A percentile compares a stretch with the other conserved stretches of the same genome.
phyloP scores from a whole-genome alignment of 495 filamentous ascomycete genomes.

The Bacidia rubella region DNA sequence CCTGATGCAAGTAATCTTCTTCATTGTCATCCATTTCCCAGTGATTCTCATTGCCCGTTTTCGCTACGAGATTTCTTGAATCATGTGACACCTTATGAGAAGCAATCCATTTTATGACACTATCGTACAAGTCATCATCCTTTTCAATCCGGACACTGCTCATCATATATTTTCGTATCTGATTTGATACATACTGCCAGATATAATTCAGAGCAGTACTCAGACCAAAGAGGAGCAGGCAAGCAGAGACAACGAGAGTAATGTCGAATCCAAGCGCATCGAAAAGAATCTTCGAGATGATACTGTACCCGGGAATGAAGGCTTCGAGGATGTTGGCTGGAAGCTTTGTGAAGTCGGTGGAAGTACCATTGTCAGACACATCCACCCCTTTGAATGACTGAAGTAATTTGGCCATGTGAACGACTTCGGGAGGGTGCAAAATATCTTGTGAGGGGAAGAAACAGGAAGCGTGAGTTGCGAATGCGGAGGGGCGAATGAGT shows the following conservation, averaged over 20 bases:
- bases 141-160: constrained; percentile 40
- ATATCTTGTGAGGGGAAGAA: too few species aligned
- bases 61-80: constrained; percentile 43
- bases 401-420: not conserved
- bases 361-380: constrained; percentile 15
- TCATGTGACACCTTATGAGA: constrained; percentile 37
- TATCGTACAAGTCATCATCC: constrained; percentile 45
- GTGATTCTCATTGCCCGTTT: constrained; percentile 35
- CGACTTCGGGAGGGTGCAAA: not conserved
- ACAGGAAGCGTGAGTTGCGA: too few species aligned
- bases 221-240: constrained; percentile 38
- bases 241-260: constrained; percentile 47
- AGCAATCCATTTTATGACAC: constrained; percentile 48
- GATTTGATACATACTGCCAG: constrained; percentile 27
- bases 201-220: constrained; percentile 38
- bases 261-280: constrained; percentile 57
- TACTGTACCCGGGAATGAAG: constrained; percentile 60
- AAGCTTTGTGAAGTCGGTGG: constrained; percentile 15
- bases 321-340: constrained; percentile 46
- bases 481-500: too few species aligned
- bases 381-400: not conserved
- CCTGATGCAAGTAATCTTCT: constrained; percentile 20
- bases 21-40: constrained; percentile 36
- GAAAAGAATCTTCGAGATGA: constrained; percentile 45
- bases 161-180: constrained; percentile 35